phyloP scores from a whole-genome alignment of 1,139 yeast genomes.

The Pichia sp. region DNA sequence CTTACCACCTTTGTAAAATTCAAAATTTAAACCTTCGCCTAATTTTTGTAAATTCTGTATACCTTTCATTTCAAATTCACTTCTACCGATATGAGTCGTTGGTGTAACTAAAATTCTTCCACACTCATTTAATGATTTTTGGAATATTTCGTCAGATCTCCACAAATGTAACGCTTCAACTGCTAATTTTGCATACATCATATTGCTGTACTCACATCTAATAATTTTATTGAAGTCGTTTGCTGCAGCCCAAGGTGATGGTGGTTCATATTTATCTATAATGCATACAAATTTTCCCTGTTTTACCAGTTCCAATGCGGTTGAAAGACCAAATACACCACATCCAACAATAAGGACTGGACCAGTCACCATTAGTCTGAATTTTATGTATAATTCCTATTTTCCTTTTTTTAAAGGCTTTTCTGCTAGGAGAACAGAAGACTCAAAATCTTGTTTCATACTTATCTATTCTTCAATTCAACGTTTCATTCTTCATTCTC shows the following conservation, averaged over 20 bases:
- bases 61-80: constrained; percentile 17
- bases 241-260: constrained; percentile 46
- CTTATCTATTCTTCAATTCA: too few relatives aligned
- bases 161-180: constrained; percentile 38
- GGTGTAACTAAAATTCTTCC: constrained; percentile 32
- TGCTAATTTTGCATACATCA: constrained; percentile 34
- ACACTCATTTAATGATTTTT: constrained; percentile 31
- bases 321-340: constrained; percentile 37
- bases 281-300: constrained; percentile 29
- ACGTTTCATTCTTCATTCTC: too few relatives aligned
- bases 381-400: too few relatives aligned
- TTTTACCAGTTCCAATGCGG: constrained; percentile 30
- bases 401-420: too few relatives aligned
- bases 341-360: constrained; percentile 27
- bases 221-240: constrained; percentile 43
- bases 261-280: constrained; percentile 37
- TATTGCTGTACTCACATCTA: constrained; percentile 38
- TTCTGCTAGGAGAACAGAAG: too few relatives aligned
- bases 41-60: constrained; percentile 18
- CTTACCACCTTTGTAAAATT: constrained; percentile 12
- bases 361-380: constrained; percentile 14
- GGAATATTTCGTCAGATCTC: constrained; percentile 33
- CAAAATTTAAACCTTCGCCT: constrained; percentile 22
- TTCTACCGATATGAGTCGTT: constrained; percentile 14
- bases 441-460: too few relatives aligned